phyloP scores from a whole-genome alignment of 2,329 filamentous ascomycete genomes.

The Alternaria triticina region DNA sequence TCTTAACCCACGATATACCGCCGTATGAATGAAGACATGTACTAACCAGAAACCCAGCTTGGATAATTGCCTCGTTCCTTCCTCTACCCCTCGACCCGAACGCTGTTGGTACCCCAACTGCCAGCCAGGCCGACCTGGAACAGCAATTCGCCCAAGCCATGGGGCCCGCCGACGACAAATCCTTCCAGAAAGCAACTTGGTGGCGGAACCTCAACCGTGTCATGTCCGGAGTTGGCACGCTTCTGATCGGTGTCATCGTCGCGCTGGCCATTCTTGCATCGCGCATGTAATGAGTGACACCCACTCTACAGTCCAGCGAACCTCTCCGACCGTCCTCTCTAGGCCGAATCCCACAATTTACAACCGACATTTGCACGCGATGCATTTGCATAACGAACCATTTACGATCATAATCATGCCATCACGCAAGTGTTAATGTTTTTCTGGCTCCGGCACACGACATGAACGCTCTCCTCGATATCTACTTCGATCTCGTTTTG shows the following conservation, averaged over 20 bases:
- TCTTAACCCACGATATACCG: constrained; percentile 14
- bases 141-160: constrained; percentile 54
- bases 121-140: constrained; percentile 48
- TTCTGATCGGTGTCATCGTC: constrained; percentile 60
- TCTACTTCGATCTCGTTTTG: constrained; percentile 21
- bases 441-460: constrained; percentile 30
- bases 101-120: constrained; percentile 40
- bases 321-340: constrained; percentile 7
- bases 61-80: constrained; percentile 79
- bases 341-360: constrained; percentile 1
- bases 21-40: constrained; percentile 14
- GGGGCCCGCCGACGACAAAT: constrained; percentile 54
- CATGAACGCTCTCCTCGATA: constrained; percentile 26
- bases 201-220: constrained; percentile 68
- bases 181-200: constrained; percentile 67
- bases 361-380: constrained; percentile 10
- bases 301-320: constrained; percentile 6
- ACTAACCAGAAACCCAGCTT: constrained; percentile 59
- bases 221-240: constrained; percentile 64
- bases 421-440: constrained; percentile 42
- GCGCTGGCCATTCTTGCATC: constrained; percentile 47
- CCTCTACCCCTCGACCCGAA: constrained; percentile 69
- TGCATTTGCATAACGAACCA: constrained; percentile 28
- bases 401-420: constrained; percentile 29
- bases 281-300: constrained; percentile 32